These are phyloP conservation scores for Tolypocladium guangdongense DNA, from an alignment of 2,329 filamentous ascomycete genomes.

Conservation along the genomic window DNA sequence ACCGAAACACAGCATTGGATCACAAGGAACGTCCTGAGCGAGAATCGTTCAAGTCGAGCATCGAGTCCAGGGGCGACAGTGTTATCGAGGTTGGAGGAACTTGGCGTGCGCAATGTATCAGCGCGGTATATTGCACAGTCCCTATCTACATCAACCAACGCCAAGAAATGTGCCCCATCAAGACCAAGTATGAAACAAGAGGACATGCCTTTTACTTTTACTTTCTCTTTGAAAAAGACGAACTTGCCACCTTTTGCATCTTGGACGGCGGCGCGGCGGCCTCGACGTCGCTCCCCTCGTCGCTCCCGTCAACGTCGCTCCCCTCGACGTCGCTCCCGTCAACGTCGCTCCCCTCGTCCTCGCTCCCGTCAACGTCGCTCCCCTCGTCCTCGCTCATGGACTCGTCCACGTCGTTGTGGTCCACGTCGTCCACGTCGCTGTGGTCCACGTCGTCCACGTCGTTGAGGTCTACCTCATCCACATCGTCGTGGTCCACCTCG, in stretches of 20 bases:
- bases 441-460: constrained; percentile 49
- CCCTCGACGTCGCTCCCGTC: too few relatives aligned
- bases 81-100: too few relatives aligned
- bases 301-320: too few relatives aligned
- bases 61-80: not conserved
- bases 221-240: constrained; percentile 24
- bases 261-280: constrained; percentile 35
- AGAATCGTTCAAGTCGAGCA: not conserved
- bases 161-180: constrained; percentile 1
- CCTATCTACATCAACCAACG: constrained; percentile 4
- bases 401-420: constrained; percentile 46
- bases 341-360: too few relatives aligned
- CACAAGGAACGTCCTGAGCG: not conserved
- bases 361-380: constrained; percentile 42
- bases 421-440: constrained; percentile 46
- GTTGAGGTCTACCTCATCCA: too few relatives aligned
- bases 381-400: constrained; percentile 45
- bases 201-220: constrained; percentile 7
- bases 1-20: not conserved
- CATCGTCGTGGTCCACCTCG: constrained; percentile 48
- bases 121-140: not conserved
- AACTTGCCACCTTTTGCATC: constrained; percentile 27
- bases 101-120: not conserved
- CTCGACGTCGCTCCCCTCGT: constrained; percentile 41
- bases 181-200: not conserved